Evolutionary conservation across 371 early-diverging fungal genomes (phyloP).

Genomic region (Circinella umbellata): DNA sequence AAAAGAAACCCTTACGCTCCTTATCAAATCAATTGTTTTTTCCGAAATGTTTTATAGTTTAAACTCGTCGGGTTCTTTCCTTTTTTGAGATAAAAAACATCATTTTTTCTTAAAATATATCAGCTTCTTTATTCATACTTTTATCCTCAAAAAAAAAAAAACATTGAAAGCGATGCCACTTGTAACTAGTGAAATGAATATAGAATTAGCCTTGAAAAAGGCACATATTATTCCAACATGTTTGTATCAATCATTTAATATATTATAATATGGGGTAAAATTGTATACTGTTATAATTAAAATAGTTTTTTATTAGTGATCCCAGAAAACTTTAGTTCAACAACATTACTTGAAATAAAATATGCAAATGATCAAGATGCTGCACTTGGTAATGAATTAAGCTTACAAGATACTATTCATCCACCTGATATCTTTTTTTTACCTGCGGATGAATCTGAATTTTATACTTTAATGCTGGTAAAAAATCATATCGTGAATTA

Average conservation of each 20-base stretch:
- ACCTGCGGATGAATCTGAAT: conserved; percentile 37
- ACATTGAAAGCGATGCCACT: conserved; percentile 44
- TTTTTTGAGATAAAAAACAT: too few species aligned
- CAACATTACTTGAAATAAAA: conserved; percentile 43
- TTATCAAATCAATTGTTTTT: too few species aligned
- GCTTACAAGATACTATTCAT: conserved; percentile 38
- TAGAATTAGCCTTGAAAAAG: conserved; percentile 44
- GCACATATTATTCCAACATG: conserved; percentile 54
- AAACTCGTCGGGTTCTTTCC: too few species aligned
- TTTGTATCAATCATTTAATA: neutral
- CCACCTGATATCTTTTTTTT: conserved; percentile 49
- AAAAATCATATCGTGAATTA: too few species aligned
- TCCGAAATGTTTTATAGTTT: too few species aligned
- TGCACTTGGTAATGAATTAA: conserved; percentile 53
- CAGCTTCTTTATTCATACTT: neutral
- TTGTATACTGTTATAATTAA: too few species aligned
- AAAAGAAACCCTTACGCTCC: neutral
- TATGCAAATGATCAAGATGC: conserved; percentile 52
- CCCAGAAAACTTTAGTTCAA: conserved; percentile 35
- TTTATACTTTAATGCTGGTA: conserved; percentile 66
- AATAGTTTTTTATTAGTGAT: conserved; percentile 22
- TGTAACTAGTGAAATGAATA: conserved; percentile 48
- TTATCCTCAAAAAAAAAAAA: too few species aligned
- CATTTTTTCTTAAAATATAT: too few species aligned
- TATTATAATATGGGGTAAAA: too few species aligned